A percentile compares a stretch with the other conserved stretches of the same genome.
phyloP scores from a whole-genome alignment of 176 grass and related monocot species.

The Zoysia pacifica region DNA sequence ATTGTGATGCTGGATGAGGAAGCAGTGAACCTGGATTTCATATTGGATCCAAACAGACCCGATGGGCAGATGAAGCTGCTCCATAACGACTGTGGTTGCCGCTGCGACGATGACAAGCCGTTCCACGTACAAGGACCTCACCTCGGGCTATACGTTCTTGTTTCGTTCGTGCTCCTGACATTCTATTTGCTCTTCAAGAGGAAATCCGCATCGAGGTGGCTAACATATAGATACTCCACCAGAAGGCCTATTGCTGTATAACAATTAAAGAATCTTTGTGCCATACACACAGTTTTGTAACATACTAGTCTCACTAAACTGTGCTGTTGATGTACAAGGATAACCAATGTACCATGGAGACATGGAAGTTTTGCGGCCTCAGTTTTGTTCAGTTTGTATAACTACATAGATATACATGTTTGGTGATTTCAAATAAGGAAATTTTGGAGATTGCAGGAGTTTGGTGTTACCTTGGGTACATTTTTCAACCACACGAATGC shows the following conservation, averaged over 20 bases:
- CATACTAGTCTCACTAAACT: neutral
- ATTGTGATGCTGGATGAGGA: slow-evolving; percentile 56
- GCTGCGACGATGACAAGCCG: slow-evolving; percentile 37
- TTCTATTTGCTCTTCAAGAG: slow-evolving; percentile 69
- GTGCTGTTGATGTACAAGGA: neutral
- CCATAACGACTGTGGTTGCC: slow-evolving; percentile 27
- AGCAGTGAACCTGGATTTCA: slow-evolving; percentile 71
- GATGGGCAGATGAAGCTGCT: neutral
- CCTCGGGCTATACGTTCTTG: slow-evolving; percentile 53
- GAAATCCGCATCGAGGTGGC: slow-evolving; percentile 44
- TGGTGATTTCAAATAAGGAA: neutral
- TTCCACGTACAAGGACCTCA: slow-evolving; percentile 51
- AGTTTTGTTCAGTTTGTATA: neutral
- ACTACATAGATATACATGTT: neutral
- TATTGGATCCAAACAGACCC: slow-evolving; percentile 51
- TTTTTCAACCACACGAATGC: no score
- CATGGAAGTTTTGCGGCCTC: neutral
- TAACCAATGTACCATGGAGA: neutral
- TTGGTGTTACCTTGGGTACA: neutral
- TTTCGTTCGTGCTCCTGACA: slow-evolving; percentile 37
- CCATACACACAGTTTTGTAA: slow-evolving; percentile 15
- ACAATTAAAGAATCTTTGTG: neutral
- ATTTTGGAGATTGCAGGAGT: neutral
- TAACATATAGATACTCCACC: slow-evolving; percentile 25
- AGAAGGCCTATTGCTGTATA: slow-evolving; percentile 56